Evolutionary conservation across 768 basidiomycete genomes (phyloP), one percentile per base, ranked within the genome.

Genomic region (Cystofilobasidium capitatum): DNA sequence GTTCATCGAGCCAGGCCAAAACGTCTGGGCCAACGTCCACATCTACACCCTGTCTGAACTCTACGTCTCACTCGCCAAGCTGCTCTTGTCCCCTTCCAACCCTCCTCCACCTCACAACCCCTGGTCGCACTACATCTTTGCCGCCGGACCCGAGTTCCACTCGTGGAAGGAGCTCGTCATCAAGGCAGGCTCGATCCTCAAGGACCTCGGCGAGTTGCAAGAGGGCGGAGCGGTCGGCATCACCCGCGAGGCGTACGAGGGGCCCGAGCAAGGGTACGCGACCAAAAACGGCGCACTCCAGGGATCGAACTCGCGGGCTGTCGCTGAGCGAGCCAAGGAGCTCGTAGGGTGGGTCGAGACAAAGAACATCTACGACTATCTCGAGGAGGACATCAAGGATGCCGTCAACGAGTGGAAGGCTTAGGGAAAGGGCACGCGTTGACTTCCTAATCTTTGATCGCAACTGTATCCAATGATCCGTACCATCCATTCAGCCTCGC

Each of bases 111-210:
- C 66, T n/a, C 36, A 58, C 20, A 17, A 39, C 60, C 49, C 49
- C 13, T 61, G 45, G 31, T 39, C 51, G 35, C 66, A 68, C 54
- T 68, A 68, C 61, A 26, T 68, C n/a, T 58, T 62, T 31, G 66
- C 60, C 16, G 44, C 58, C n/a, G 35, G 47, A 22, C 8, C 36
- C 35, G 40, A 57, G 22, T 16, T 22, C 2, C 59, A 62, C 54
- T 29, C 40, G 7, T 68, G 66, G 66, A 62, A 62, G 62, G 42
- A 62, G 29, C n/a, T 68, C 35, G 26, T 42, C 1, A 26, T n/a
- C 12, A 33, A 58, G 31, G 35, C 58, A 20, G 66, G 60, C 2
- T 51, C 62, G 9, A 45, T 63, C 24, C 55, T 68, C n/a, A 44
- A 66, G 36, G 58, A 66, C 35, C 31, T 59, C n/a, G 65, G 65